Evolutionary conservation across 1,284 basidiomycete species (phyloP), one percentile per base, ranked within the genome.

Genomic region (Sporisorium exsertum): DNA sequence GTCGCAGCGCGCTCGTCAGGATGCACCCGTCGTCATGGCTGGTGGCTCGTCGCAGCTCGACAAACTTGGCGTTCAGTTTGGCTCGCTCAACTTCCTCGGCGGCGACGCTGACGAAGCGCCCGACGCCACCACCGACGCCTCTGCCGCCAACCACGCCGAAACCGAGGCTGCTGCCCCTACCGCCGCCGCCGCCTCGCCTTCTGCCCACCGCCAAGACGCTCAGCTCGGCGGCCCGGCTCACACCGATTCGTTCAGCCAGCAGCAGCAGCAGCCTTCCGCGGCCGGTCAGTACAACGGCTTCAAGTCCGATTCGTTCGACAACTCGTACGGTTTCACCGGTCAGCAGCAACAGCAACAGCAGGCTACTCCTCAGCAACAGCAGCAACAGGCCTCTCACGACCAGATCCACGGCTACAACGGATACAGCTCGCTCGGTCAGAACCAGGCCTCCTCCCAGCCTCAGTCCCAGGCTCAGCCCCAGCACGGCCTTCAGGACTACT

Each of bases 21-120:
- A 84, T 24, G 78, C 77, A 20, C 72, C 84, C 9, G 83, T 85
- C 29, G 82, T 83, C 33, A 80, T 85, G 79, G 77, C 82, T n/a
- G 81, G 82, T 29, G 79, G 77, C 29, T 67, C 69, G 26, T 74
- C 81, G 5, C 68, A 77, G 57, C 73, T 84, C 43, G 84, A 85
- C 78, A 83, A 73, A 52, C 78, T 85, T 16, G 84, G 82, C 53
- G 75, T 84, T 29, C 77, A 82, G 58, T 85, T 85, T 49, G 84
- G 84, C 64, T 79, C 70, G 20, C 77, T 84, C 58, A 84, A 80
- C 76, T 83, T 84, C 74, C 75, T 82, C 33, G 81, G 78, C 26
- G 73, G 69, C 5, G 81, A 82, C 37, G 79, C 72, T 45, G 71
- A 75, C 29, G 72, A 68, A 15, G 58, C 52, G 22, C 49, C 60